A percentile compares a stretch with the other conserved stretches of the same genome.
Conservation (phyloP, 1,284 basidiomycete genomes). For the Entoloma clypeatum region DNA sequence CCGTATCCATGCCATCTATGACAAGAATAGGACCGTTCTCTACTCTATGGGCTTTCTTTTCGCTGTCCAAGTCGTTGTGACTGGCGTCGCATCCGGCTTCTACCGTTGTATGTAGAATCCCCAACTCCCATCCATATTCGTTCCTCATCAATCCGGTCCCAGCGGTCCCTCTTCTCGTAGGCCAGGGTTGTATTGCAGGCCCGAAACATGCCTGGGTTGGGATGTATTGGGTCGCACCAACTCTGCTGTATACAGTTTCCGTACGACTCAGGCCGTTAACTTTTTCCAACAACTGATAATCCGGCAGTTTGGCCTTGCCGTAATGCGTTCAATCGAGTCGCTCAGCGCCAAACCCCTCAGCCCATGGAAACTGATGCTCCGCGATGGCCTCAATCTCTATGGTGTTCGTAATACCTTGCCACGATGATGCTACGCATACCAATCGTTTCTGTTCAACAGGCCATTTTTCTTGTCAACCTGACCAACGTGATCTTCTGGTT, state of each 20-base stretch:
- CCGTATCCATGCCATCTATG: constrained; percentile 74
- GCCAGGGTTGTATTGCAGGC: constrained; percentile 80
- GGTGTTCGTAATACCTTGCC: constrained; percentile 39
- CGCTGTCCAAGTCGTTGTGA: constrained; percentile 63
- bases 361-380: constrained; percentile 80
- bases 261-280: constrained; percentile 35
- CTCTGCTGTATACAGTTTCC: constrained; percentile 64
- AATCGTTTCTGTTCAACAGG: constrained; percentile 28
- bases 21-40: constrained; percentile 54
- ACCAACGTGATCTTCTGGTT: constrained; percentile 81
- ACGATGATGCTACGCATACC: not conserved
- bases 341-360: constrained; percentile 54
- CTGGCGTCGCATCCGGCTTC: constrained; percentile 70
- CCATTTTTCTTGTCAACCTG: constrained; percentile 74
- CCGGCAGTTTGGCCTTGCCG: constrained; percentile 55
- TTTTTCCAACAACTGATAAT: constrained; percentile 8
- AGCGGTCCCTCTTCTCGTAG: constrained; percentile 65
- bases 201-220: constrained; percentile 75
- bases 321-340: constrained; percentile 60
- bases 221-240: constrained; percentile 76
- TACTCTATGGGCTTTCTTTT: constrained; percentile 53
- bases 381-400: constrained; percentile 80
- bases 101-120: constrained; percentile 50
- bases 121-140: constrained; percentile 1
- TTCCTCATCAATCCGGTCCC: constrained; percentile 10